Evolutionary conservation across 1,139 yeast genomes (phyloP).

Genomic region (Geotrichum aggregatum): DNA sequence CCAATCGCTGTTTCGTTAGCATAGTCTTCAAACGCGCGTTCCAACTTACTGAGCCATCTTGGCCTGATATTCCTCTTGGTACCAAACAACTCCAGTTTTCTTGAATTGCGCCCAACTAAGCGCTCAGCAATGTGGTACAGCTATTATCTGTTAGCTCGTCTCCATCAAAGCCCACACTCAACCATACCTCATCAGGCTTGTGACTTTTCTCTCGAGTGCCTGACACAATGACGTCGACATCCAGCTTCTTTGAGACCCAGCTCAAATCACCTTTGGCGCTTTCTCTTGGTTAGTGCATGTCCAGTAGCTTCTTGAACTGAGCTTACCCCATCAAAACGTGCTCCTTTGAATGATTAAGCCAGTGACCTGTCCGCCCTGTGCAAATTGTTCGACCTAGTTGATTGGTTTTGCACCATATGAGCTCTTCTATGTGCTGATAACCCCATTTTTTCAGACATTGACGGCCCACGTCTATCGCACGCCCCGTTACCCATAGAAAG

Average conservation of each 20-base stretch:
- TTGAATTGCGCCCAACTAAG: slow-evolving; percentile 65
- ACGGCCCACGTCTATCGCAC: slow-evolving; percentile 85
- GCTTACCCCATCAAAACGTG: slow-evolving; percentile 70
- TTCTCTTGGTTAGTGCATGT: background rate
- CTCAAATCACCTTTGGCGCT: slow-evolving; percentile 65
- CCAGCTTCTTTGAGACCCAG: slow-evolving; percentile 67
- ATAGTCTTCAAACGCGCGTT: background rate
- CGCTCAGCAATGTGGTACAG: slow-evolving; percentile 79
- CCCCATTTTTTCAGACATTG: slow-evolving; percentile 79
- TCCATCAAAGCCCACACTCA: background rate
- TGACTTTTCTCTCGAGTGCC: slow-evolving; percentile 82
- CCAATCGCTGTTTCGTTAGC: slow-evolving; percentile 52
- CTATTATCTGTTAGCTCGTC: slow-evolving; percentile 6
- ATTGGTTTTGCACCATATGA: slow-evolving; percentile 87
- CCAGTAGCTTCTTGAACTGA: no score
- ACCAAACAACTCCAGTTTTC: slow-evolving; percentile 86
- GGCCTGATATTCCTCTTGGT: slow-evolving; percentile 78
- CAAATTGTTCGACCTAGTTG: slow-evolving; percentile 84
- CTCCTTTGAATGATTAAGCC: slow-evolving; percentile 94
- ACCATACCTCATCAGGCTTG: slow-evolving; percentile 73
- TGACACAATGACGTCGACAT: slow-evolving; percentile 74
- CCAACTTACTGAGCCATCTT: slow-evolving; percentile 65
- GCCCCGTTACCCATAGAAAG: slow-evolving; percentile 89
- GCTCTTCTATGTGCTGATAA: slow-evolving; percentile 67
- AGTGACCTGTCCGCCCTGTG: slow-evolving; percentile 94